A percentile compares a stretch with the other conserved stretches of the same genome.
Conservation (phyloP, 805 yeast species). For the Citeromyces matritensis region DNA sequence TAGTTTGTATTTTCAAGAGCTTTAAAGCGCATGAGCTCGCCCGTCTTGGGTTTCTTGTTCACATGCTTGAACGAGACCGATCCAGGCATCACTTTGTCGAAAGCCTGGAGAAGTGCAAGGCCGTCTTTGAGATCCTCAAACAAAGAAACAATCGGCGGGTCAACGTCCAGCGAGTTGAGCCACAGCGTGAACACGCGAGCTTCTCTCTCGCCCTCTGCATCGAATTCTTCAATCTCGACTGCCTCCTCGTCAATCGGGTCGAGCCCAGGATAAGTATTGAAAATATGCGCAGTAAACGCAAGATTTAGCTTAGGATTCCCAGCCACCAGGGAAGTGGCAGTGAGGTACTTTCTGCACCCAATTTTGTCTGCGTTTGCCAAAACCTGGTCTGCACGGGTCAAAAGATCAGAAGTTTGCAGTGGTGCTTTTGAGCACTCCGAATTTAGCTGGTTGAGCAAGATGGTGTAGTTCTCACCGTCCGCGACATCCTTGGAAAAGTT, state of each 20-base stretch:
- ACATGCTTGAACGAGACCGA: slow-evolving; percentile 66
- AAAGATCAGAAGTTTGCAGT: slow-evolving; percentile 58
- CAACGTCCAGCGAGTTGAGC: slow-evolving; percentile 93
- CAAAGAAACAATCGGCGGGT: slow-evolving; percentile 81
- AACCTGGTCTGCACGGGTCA: slow-evolving; percentile 78
- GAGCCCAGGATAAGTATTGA: slow-evolving; percentile 92
- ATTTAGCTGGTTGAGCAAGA: slow-evolving; percentile 74
- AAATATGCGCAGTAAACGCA: slow-evolving; percentile 94
- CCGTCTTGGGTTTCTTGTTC: slow-evolving; percentile 74
- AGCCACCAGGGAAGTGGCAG: slow-evolving; percentile 83
- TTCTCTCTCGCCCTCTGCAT: slow-evolving; percentile 98
- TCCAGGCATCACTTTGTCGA: slow-evolving; percentile 91
- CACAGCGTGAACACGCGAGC: slow-evolving; percentile 96
- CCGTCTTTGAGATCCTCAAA: slow-evolving; percentile 96
- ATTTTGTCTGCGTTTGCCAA: slow-evolving; percentile 79
- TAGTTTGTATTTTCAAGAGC: slow-evolving; percentile 96
- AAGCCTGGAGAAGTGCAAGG: slow-evolving; percentile 75
- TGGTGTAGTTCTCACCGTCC: slow-evolving; percentile 93
- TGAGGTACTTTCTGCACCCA: slow-evolving; percentile 86
- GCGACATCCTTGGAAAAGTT: slow-evolving; percentile 81
- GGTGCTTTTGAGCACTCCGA: slow-evolving; percentile 83
- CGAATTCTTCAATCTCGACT: slow-evolving; percentile 93
- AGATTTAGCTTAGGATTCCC: slow-evolving; percentile 95
- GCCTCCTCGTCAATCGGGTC: slow-evolving; percentile 93
- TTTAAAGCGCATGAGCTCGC: slow-evolving; percentile 77